Evolutionary conservation across 805 yeast genomes (phyloP).

Genomic region (Nakazawaea sp.): DNA sequence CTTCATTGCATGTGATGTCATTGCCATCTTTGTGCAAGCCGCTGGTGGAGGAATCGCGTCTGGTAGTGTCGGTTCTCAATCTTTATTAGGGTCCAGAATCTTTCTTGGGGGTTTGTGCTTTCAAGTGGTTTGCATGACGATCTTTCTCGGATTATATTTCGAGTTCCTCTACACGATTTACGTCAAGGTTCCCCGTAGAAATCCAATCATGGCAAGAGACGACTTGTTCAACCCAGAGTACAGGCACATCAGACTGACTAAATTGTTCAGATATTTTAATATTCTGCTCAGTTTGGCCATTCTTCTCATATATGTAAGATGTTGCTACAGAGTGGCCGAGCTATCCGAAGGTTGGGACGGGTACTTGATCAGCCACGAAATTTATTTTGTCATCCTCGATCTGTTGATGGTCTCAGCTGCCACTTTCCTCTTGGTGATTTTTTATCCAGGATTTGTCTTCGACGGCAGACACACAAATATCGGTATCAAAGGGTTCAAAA

Average conservation of each 20-base stretch:
- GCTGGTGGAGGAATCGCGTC: conserved; percentile 75
- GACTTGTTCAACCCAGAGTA: conserved; percentile 28
- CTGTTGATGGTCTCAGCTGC: conserved; percentile 55
- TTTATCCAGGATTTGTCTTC: conserved; percentile 63
- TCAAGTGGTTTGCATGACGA: conserved; percentile 65
- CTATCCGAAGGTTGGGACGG: conserved; percentile 71
- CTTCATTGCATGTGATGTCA: conserved; percentile 60
- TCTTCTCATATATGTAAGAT: conserved; percentile 53
- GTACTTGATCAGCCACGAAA: conserved; percentile 51
- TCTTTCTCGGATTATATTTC: conserved; percentile 46
- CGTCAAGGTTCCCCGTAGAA: conserved; percentile 15
- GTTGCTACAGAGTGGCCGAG: conserved; percentile 69
- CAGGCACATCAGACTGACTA: conserved; percentile 26
- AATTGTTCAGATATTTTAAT: conserved; percentile 35
- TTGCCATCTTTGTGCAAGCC: conserved; percentile 62
- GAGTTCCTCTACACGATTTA: conserved; percentile 38
- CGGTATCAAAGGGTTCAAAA: conserved; percentile 4
- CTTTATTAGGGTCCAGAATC: conserved; percentile 44
- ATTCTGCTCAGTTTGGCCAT: conserved; percentile 40
- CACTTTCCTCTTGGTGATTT: conserved; percentile 35
- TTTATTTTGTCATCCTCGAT: conserved; percentile 53
- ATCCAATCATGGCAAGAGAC: conserved; percentile 22
- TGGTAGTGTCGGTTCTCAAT: conserved; percentile 21
- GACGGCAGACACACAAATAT: conserved; percentile 20
- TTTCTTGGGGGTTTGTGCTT: conserved; percentile 76